Conservation (phyloP, 2,329 filamentous ascomycete species). For the Exophiala sp. region DNA sequence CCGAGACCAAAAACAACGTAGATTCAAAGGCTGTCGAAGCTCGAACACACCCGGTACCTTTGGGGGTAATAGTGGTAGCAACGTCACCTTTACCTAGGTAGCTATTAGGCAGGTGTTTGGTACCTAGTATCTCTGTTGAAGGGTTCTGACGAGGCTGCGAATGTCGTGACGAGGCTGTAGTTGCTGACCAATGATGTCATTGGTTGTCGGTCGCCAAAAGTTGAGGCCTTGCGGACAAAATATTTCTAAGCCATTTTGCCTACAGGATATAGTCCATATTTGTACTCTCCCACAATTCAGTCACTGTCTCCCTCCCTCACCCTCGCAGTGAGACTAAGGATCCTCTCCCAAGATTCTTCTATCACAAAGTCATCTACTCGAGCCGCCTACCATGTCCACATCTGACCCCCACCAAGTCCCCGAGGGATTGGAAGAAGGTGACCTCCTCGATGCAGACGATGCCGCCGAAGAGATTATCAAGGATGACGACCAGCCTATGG, state of each 20-base stretch:
- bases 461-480: conserved; percentile 66
- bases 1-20: no score
- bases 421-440: conserved; percentile 46
- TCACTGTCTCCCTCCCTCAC: no score
- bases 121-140: no score
- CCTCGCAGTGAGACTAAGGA: no score
- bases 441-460: conserved; percentile 70
- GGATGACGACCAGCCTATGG: conserved; percentile 67
- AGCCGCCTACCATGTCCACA: conserved; percentile 15
- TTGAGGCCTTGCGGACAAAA: not conserved
- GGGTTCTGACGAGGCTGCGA: not conserved
- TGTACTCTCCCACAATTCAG: not conserved
- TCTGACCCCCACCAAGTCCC: conserved; percentile 25
- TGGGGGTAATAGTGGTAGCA: no score
- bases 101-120: no score
- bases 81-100: no score
- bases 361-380: no score
- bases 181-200: not conserved
- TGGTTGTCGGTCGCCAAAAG: not conserved
- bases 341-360: no score
- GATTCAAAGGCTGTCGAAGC: no score
- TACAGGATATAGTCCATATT: not conserved
- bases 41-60: no score
- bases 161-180: not conserved
- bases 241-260: not conserved